Percentiles rank a stretch among this genome's conserved stretches.
These are phyloP conservation scores for Paspalum notatum DNA, from an alignment of 176 grass and related monocot genomes.

Conservation along the genomic window DNA sequence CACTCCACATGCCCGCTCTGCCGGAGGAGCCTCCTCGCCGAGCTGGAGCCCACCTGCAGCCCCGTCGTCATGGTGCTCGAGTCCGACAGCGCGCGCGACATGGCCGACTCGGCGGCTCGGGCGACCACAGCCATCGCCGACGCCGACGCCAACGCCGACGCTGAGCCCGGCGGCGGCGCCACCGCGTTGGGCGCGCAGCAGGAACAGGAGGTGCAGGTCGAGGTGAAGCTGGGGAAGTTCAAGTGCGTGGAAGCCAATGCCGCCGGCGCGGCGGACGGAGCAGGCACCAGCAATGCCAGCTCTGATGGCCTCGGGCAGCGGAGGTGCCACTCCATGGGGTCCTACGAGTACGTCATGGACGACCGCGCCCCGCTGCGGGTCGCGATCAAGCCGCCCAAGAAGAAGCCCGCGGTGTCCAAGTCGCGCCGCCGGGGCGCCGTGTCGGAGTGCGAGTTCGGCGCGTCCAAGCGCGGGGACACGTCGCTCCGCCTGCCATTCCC, in stretches of 20 bases:
- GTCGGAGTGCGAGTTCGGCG: conserved; percentile 85
- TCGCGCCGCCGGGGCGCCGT: conserved; percentile 57
- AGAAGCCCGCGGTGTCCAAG: conserved; percentile 50
- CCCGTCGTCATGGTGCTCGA: conserved; percentile 72
- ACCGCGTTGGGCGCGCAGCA: neutral
- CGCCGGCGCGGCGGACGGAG: conserved; percentile 36
- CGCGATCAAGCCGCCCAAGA: conserved; percentile 78
- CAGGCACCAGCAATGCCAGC: conserved; percentile 38
- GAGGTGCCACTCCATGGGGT: conserved; percentile 94
- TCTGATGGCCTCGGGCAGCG: conserved; percentile 43
- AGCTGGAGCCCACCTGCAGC: conserved; percentile 62
- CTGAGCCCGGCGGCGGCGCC: neutral
- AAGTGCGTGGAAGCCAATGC: conserved; percentile 57
- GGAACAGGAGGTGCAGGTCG: conserved; percentile 52
- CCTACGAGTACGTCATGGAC: conserved; percentile 95
- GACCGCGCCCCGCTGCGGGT: conserved; percentile 63
- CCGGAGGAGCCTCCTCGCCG: conserved; percentile 62
- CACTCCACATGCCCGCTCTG: conserved; percentile 97
- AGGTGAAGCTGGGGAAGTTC: conserved; percentile 89
- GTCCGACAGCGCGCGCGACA: conserved; percentile 57
- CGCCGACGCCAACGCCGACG: neutral
- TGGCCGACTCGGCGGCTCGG: neutral
- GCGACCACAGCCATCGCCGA: neutral
- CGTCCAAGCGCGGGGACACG: conserved; percentile 48
- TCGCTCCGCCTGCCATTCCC: conserved; percentile 44